Evolutionary conservation across 23 red algal genomes (phyloP).

Genomic region (Gracilaria gracilis): DNA sequence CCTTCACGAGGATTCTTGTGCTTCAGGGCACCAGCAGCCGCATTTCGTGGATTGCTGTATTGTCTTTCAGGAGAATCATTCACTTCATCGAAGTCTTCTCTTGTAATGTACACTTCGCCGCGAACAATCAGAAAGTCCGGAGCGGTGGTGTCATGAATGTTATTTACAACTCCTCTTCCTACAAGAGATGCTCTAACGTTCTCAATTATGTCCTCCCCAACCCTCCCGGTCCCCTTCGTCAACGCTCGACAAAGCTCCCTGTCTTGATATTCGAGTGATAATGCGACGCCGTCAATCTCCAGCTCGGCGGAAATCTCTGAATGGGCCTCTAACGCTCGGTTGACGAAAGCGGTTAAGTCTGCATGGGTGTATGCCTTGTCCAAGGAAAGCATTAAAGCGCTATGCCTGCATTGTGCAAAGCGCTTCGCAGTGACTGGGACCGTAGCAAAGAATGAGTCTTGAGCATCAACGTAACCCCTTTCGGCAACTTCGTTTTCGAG

Average conservation of each 20-base stretch:
- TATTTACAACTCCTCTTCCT: constrained; percentile 56
- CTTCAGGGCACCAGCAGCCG: constrained; percentile 83
- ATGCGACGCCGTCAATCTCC: constrained; percentile 83
- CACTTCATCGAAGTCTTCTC: constrained; percentile 56
- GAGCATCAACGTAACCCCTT: too few relatives aligned
- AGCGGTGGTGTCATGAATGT: neutral
- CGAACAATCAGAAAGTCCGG: constrained; percentile 55
- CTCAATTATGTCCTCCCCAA: constrained; percentile 75
- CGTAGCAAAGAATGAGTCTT: too few relatives aligned
- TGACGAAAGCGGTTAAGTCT: constrained; percentile 57
- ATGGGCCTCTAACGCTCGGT: constrained; percentile 28
- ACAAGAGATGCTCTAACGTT: constrained; percentile 67
- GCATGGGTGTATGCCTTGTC: constrained; percentile 70
- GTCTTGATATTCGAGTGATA: constrained; percentile 62
- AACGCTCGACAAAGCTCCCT: constrained; percentile 54
- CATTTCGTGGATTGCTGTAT: constrained; percentile 79
- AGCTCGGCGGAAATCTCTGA: constrained; percentile 51
- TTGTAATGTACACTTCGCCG: constrained; percentile 78
- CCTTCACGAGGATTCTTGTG: constrained; percentile 60
- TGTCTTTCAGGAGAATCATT: constrained; percentile 48
- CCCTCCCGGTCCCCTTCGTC: constrained; percentile 68
- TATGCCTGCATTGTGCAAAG: constrained; percentile 70
- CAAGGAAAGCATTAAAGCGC: constrained; percentile 69
- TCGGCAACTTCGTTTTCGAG: too few relatives aligned
- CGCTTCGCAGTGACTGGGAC: constrained; percentile 16